Evolutionary conservation across 441 rosid genomes (phyloP), one percentile per base, ranked within the genome.

Genomic region (Erodium trifolium): DNA sequence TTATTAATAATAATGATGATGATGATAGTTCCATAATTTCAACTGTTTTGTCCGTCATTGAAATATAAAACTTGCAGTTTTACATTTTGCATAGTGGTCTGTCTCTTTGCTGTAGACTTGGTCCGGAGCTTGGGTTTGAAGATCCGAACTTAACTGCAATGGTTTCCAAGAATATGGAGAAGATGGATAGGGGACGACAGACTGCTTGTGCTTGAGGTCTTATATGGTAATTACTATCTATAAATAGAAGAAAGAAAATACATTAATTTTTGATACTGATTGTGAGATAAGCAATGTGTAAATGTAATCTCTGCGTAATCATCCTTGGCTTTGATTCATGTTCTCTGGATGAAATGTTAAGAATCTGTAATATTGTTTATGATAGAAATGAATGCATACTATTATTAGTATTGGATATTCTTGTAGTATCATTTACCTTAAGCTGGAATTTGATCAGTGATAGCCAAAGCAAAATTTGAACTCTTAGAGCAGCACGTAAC

Each of bases 101-200:
- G 41, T 37, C 41, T 37, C 41, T 37, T 37, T 37, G 41, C 8
- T 37, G 71, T 85, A 90, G 98, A 70, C 83, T 86, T 37, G 88
- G 89, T 65, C 68, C 85, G 43, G 94, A 92, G 85, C 87, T 92
- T 65, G 87, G 91, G 53, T 90, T 90, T 1, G 97, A 84, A 77
- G 97, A 94, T 82, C 87, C 87, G 10, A 88, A 88, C 84, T 80
- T 94, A 75, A 94, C 98, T 16, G 84, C 90, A 39, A 78, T 85
- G 16, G 96, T 92, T 45, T 86, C 91, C 2, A 78, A 82, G 67
- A 90, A 88, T 83, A 85, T 82, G 76, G 41, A 37, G 41, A 37
- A 37, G 41, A 73, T 79, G 53, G 73, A 74, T 16, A 89, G 85
- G 79, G 84, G 67, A 74, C 84, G 83, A 68, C 88, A 85, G 82